These are phyloP conservation scores for Aureobasidium uvarum DNA, from an alignment of 2,329 filamentous ascomycete genomes.

Conservation along the genomic window DNA sequence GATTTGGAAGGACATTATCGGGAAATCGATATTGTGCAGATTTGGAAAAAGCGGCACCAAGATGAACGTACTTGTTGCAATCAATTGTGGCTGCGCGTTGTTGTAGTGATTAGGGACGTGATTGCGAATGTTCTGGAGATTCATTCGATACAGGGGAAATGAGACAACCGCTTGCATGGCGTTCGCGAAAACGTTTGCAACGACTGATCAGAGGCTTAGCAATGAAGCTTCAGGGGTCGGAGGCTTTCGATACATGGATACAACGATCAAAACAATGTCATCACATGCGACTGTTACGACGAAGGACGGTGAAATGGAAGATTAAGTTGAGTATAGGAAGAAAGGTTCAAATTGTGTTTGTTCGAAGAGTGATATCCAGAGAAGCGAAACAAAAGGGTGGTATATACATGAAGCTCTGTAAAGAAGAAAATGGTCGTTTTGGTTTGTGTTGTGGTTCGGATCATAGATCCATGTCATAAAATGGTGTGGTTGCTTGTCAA, in stretches of 20 bases:
- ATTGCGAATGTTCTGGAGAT: neutral
- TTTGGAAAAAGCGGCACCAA: neutral
- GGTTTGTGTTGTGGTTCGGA: slow-evolving; percentile 2
- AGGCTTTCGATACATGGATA: neutral
- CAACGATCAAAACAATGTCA: slow-evolving; percentile 2
- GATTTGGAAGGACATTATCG: neutral
- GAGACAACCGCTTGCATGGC: slow-evolving; percentile 12
- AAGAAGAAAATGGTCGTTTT: slow-evolving; percentile 5
- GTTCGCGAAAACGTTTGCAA: neutral
- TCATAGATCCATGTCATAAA: slow-evolving; percentile 7
- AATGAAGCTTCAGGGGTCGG: neutral
- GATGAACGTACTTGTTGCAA: neutral
- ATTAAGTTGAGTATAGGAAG: neutral
- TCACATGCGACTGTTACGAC: neutral
- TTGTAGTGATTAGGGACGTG: slow-evolving; percentile 10
- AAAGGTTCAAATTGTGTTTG: slow-evolving; percentile 13
- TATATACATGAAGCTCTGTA: slow-evolving; percentile 22
- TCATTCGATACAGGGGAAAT: slow-evolving; percentile 1
- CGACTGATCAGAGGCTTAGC: neutral
- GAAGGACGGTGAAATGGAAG: neutral
- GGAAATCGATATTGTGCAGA: neutral
- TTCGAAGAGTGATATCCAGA: slow-evolving; percentile 25
- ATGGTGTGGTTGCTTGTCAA: neutral
- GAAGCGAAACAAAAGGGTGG: slow-evolving; percentile 15
- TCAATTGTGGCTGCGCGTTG: slow-evolving; percentile 8